These are phyloP conservation scores for Prinsepia uniflora DNA, from an alignment of 306 rosid species.

Conservation along the genomic window DNA sequence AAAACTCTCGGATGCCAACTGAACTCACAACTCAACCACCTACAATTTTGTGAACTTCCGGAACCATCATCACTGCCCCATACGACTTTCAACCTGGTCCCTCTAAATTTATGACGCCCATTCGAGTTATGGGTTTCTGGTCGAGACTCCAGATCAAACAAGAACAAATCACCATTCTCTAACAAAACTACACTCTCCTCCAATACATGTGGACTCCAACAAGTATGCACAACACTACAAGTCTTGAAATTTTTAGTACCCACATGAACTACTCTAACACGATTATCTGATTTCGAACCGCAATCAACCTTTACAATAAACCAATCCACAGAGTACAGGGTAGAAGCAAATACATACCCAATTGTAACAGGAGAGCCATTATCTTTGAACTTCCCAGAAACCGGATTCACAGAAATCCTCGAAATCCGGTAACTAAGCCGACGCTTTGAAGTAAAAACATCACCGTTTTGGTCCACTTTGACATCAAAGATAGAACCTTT, in stretches of 20 bases:
- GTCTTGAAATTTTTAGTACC: slow-evolving; percentile 52
- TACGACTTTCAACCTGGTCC: slow-evolving; percentile 44
- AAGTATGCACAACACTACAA: slow-evolving; percentile 44
- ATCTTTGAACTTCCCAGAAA: slow-evolving; percentile 2
- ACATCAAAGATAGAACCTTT: slow-evolving; percentile 18
- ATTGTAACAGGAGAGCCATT: slow-evolving; percentile 21
- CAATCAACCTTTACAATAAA: slow-evolving; percentile 27
- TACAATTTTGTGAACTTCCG: slow-evolving; percentile 15
- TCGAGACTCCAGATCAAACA: slow-evolving; percentile 56
- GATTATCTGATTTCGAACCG: slow-evolving; percentile 20
- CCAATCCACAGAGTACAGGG: slow-evolving; percentile 56
- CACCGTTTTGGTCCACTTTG: slow-evolving; percentile 13
- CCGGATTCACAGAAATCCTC: slow-evolving; percentile 37
- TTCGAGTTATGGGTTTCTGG: not conserved
- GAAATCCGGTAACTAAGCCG: slow-evolving; percentile 23
- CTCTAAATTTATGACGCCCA: slow-evolving; percentile 28
- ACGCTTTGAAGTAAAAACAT: not conserved
- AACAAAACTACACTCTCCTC: slow-evolving; percentile 56
- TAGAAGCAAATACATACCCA: slow-evolving; percentile 52
- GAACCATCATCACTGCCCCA: slow-evolving; percentile 31
- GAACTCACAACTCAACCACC: slow-evolving; percentile 64
- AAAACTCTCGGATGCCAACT: slow-evolving; percentile 66
- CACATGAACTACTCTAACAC: slow-evolving; percentile 26
- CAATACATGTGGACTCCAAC: slow-evolving; percentile 59
- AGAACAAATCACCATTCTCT: slow-evolving; percentile 49